phyloP scores from a whole-genome alignment of 352 stramenopile genomes.

The Aphanomyces euteiches region DNA sequence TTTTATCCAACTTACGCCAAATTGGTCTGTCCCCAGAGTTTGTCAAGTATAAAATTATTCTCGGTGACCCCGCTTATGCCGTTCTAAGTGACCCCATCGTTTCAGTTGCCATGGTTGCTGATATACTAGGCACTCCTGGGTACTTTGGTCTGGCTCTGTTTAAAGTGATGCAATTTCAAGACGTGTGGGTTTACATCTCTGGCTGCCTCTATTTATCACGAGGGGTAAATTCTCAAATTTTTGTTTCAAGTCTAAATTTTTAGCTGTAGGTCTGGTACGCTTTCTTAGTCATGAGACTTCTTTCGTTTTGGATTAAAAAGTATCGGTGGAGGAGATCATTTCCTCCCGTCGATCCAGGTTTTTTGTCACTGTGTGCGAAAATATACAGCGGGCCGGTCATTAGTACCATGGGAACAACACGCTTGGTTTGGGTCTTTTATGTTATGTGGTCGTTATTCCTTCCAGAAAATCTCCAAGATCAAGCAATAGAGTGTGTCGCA shows the following conservation, averaged over 20 bases:
- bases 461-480: background rate
- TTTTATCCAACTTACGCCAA: background rate
- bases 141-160: conserved; percentile 18
- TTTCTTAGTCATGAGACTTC: background rate
- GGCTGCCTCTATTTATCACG: conserved; percentile 12
- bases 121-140: conserved; percentile 10
- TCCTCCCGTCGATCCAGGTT: conserved; percentile 6
- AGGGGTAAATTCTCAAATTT: background rate
- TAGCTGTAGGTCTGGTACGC: conserved; percentile 23
- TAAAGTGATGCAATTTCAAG: conserved; percentile 3
- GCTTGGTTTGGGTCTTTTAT: conserved; percentile 4
- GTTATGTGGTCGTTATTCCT: conserved; percentile 6
- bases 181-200: background rate
- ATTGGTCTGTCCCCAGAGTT: background rate
- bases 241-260: background rate
- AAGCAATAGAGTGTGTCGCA: background rate
- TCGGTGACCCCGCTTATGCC: conserved; percentile 17
- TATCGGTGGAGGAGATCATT: conserved; percentile 2
- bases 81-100: conserved; percentile 18
- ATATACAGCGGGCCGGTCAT: conserved; percentile 2
- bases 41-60: background rate
- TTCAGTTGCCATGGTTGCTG: conserved; percentile 8
- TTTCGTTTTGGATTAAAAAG: background rate
- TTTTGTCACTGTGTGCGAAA: background rate
- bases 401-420: background rate